Conservation (phyloP, 1,284 basidiomycete genomes). For the Takashimella tepidaria region DNA sequence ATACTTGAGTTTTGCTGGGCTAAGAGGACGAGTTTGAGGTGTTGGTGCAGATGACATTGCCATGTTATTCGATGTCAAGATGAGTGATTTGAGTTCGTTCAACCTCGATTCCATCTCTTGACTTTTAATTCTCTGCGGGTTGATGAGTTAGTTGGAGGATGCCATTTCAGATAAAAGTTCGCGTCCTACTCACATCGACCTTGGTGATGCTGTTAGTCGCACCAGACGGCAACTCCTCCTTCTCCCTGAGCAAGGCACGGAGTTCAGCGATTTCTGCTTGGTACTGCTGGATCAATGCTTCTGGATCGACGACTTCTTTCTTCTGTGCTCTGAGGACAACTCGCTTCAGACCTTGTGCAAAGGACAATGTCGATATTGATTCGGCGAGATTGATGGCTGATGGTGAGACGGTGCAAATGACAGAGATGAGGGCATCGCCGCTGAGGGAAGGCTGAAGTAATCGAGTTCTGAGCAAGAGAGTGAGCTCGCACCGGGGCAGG, state of each 20-base stretch:
- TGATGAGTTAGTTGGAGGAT: not conserved
- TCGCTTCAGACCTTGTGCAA: constrained; percentile 58
- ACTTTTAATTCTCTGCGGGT: constrained; percentile 48
- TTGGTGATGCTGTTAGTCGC: constrained; percentile 60
- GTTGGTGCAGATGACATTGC: not conserved
- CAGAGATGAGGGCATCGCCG: constrained; percentile 91
- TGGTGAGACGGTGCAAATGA: constrained; percentile 92
- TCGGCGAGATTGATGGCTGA: constrained; percentile 65
- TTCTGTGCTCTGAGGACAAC: constrained; percentile 75
- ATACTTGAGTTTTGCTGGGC: constrained; percentile 64
- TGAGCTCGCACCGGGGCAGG: not conserved
- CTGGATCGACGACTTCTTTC: constrained; percentile 88
- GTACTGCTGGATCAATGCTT: constrained; percentile 80
- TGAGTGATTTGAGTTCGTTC: constrained; percentile 77
- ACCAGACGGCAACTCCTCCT: constrained; percentile 48
- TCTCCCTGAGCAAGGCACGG: constrained; percentile 41
- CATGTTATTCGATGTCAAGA: constrained; percentile 75
- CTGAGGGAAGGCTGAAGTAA: constrained; percentile 91
- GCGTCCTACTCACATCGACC: constrained; percentile 56
- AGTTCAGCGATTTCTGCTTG: constrained; percentile 84
- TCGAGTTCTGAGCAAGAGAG: constrained; percentile 59
- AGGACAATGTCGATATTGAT: constrained; percentile 75
- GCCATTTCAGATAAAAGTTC: no score
- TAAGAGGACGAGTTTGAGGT: constrained; percentile 61
- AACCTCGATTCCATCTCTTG: constrained; percentile 72